These are phyloP conservation scores for Metschnikowia reukaufii DNA, from an alignment of 805 yeast genomes.

Conservation along the genomic window DNA sequence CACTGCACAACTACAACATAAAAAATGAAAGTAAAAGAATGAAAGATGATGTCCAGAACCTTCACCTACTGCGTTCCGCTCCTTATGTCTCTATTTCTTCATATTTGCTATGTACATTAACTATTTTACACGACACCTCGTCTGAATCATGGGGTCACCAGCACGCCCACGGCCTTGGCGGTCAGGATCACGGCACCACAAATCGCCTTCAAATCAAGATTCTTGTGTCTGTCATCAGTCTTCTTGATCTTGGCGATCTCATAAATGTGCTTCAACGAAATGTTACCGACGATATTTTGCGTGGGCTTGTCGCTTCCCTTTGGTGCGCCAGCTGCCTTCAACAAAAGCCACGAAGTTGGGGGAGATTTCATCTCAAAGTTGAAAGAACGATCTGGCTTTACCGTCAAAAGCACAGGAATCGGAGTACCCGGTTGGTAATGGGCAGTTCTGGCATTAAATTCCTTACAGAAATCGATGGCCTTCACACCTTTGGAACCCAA, in stretches of 20 bases:
- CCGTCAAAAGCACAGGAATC: conserved; percentile 79
- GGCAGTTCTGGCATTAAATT: conserved; percentile 96
- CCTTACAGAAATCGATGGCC: conserved; percentile 97
- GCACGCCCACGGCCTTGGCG: conserved; percentile 87
- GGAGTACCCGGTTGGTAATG: conserved; percentile 84
- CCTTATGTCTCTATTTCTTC: neutral
- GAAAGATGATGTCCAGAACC: too few species aligned
- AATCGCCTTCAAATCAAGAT: conserved; percentile 68
- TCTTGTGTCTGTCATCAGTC: conserved; percentile 76
- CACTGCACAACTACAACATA: neutral
- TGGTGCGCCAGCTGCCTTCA: conserved; percentile 75
- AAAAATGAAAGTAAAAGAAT: neutral
- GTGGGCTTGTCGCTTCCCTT: conserved; percentile 79
- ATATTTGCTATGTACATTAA: conserved; percentile 14
- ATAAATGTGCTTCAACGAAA: conserved; percentile 83
- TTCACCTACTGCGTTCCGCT: neutral
- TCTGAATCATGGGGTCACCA: conserved; percentile 58
- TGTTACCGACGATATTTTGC: conserved; percentile 54
- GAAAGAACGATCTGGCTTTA: conserved; percentile 91
- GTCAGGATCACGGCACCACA: conserved; percentile 82
- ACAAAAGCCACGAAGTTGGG: conserved; percentile 80
- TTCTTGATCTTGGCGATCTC: conserved; percentile 94
- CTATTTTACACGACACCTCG: conserved; percentile 8
- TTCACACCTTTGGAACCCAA: conserved; percentile 97
- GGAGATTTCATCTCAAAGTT: conserved; percentile 86